phyloP scores from a whole-genome alignment of 257 asterid genomes.

The Ilex asprella region DNA sequence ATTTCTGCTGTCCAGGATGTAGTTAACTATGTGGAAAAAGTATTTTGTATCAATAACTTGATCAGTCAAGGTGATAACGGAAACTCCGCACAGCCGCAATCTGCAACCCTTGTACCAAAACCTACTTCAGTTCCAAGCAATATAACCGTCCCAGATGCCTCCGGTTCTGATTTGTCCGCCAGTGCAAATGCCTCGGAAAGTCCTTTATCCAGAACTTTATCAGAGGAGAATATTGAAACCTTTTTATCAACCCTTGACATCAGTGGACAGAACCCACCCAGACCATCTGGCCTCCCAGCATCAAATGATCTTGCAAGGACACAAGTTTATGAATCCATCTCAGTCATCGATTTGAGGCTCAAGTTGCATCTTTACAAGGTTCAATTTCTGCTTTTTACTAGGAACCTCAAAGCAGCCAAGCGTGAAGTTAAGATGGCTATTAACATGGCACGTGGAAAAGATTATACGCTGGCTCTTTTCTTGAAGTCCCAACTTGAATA shows the following conservation, averaged over 20 bases:
- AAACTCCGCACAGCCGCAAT: conserved; percentile 40
- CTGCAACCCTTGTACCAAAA: conserved; percentile 31
- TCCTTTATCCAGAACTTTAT: conserved; percentile 54
- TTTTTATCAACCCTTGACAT: conserved; percentile 61
- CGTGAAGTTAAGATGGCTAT: conserved; percentile 93
- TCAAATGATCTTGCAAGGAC: conserved; percentile 41
- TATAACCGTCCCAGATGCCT: conserved; percentile 34
- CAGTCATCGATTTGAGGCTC: conserved; percentile 54
- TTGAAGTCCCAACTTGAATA: conserved; percentile 91
- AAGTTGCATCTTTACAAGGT: conserved; percentile 80
- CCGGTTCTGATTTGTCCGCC: conserved; percentile 43
- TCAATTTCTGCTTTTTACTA: conserved; percentile 57
- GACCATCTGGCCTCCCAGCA: conserved; percentile 49
- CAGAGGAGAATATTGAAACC: conserved; percentile 81
- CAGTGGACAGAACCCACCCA: conserved; percentile 37
- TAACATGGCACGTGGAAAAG: conserved; percentile 75
- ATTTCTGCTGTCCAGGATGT: conserved; percentile 63
- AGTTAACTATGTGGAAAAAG: conserved; percentile 80
- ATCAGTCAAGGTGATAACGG: conserved; percentile 60
- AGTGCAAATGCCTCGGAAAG: conserved; percentile 37
- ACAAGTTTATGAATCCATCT: conserved; percentile 50
- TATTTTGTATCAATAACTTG: conserved; percentile 47
- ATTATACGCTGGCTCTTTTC: conserved; percentile 66
- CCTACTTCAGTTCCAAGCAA: conserved; percentile 42
- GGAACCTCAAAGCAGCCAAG: conserved; percentile 84